Conservation (phyloP, 306 rosid species). For the Ochetophila trinervis region DNA sequence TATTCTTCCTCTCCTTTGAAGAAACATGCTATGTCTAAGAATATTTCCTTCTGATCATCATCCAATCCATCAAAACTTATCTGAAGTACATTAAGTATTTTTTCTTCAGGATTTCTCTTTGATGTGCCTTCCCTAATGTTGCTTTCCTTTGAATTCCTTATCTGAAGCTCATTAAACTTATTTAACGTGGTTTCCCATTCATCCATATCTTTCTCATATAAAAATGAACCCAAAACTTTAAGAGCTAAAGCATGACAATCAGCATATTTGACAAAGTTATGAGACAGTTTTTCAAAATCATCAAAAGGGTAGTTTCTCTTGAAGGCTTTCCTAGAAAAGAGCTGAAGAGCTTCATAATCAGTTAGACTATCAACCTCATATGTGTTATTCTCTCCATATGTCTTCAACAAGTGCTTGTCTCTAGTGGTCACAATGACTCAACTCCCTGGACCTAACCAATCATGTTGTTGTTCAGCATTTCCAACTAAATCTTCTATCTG, state of each 20-base stretch:
- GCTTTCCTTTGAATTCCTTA: no score
- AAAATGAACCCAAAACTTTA: conserved; percentile 14
- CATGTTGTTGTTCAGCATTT: background rate
- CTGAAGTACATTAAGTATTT: background rate
- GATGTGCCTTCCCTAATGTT: no score
- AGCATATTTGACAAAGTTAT: conserved; percentile 16
- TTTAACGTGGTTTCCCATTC: conserved; percentile 25
- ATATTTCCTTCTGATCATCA: background rate
- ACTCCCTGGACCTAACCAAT: conserved; percentile 35
- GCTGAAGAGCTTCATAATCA: conserved; percentile 26
- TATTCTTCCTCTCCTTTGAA: background rate
- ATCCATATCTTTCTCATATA: background rate
- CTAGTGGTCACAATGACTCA: conserved; percentile 37
- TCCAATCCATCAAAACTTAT: conserved; percentile 30
- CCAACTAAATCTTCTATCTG: conserved; percentile 28
- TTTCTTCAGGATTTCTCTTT: background rate
- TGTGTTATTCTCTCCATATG: conserved; percentile 1
- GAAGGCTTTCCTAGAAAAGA: conserved; percentile 28
- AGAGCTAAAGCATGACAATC: conserved; percentile 29
- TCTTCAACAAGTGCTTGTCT: conserved; percentile 15
- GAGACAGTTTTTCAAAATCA: background rate
- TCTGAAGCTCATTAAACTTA: background rate
- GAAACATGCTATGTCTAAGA: background rate
- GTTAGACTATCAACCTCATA: conserved; percentile 21
- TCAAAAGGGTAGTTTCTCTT: background rate